Conservation (phyloP, 495 filamentous ascomycete species). For the Aspergillus sclerotioniger region DNA sequence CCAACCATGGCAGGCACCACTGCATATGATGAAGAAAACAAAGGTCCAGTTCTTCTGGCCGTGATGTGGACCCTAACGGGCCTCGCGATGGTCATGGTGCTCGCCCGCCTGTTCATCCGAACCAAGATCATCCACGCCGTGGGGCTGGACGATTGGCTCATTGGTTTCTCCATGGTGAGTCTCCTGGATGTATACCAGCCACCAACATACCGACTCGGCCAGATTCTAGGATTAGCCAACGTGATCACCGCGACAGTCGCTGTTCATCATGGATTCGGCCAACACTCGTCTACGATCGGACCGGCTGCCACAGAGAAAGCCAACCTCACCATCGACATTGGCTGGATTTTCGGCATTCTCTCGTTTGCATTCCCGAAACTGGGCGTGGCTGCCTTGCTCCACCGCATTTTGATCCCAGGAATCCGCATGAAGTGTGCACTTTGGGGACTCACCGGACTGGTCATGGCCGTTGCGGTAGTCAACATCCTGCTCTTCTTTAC, state of each 20-base stretch:
- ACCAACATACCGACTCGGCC: neutral
- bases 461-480: constrained; percentile 20
- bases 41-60: constrained; percentile 33
- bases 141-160: constrained; percentile 46
- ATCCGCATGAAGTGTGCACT: constrained; percentile 24
- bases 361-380: constrained; percentile 44
- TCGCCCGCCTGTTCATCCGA: constrained; percentile 46
- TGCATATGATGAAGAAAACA: neutral
- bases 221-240: constrained; percentile 17
- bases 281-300: constrained; percentile 9
- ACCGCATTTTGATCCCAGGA: constrained; percentile 36
- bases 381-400: constrained; percentile 35
- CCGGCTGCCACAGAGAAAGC: constrained; percentile 14
- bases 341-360: constrained; percentile 37
- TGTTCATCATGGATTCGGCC: constrained; percentile 24
- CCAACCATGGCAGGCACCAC: neutral
- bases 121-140: constrained; percentile 35
- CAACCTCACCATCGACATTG: constrained; percentile 28
- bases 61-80: constrained; percentile 34
- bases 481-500: constrained; percentile 35
- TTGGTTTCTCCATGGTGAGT: constrained; percentile 36
- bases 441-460: constrained; percentile 27
- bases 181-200: neutral
- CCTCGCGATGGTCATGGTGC: constrained; percentile 26
- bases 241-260: constrained; percentile 24